Conservation (phyloP, 2,329 filamentous ascomycete species). For the Pyricularia pennisetigena region DNA sequence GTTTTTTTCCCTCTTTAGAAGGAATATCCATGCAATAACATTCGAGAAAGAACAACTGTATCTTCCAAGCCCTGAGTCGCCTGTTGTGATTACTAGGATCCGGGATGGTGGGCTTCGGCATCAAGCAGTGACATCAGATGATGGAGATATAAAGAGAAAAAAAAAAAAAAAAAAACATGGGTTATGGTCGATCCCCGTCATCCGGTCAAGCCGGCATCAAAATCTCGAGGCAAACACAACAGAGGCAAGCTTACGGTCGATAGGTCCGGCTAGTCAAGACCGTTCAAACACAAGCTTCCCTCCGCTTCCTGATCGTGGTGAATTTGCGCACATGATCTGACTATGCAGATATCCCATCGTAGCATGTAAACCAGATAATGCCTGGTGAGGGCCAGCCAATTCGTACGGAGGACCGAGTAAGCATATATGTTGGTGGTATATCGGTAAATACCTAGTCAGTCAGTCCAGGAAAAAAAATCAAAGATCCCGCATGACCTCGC, state of each 20-base stretch:
- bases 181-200: not conserved
- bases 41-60: not conserved
- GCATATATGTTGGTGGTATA: not conserved
- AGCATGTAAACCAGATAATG: not conserved
- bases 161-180: not conserved
- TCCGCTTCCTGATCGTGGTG: not conserved
- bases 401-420: not conserved
- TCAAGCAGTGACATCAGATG: not conserved
- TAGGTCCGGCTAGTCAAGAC: not conserved
- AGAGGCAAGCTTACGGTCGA: not conserved
- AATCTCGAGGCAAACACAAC: no score
- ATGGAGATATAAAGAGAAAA: not conserved
- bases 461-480: conserved; percentile 13
- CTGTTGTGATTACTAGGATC: not conserved
- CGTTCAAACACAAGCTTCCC: not conserved
- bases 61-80: not conserved
- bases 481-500: conserved; percentile 54
- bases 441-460: not conserved
- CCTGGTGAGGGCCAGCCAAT: no score
- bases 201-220: not conserved
- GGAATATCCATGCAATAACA: not conserved
- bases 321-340: not conserved
- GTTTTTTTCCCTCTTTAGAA: not conserved
- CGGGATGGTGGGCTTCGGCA: not conserved
- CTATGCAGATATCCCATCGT: not conserved